Conservation (phyloP, 495 filamentous ascomycete genomes). For the Aspergillus affinis region DNA sequence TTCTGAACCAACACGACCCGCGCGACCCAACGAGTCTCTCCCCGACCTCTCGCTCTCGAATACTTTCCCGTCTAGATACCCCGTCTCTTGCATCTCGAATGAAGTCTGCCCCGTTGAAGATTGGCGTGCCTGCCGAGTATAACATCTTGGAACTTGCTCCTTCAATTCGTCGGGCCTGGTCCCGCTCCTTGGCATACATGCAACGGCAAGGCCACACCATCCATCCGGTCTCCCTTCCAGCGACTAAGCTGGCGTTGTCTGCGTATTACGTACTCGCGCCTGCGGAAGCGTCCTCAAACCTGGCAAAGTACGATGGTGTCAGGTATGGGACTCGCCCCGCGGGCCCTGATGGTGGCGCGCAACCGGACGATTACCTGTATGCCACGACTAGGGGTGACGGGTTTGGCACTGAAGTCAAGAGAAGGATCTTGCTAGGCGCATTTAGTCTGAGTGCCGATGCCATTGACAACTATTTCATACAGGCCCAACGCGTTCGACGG, state of each 20-base stretch:
- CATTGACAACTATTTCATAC: conserved; percentile 94
- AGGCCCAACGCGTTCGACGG: conserved; percentile 84
- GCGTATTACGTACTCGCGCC: conserved; percentile 96
- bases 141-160: conserved; percentile 79
- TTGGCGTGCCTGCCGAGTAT: conserved; percentile 84
- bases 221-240: conserved; percentile 75
- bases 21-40: conserved; percentile 77
- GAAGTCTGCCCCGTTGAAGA: conserved; percentile 41
- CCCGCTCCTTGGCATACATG: conserved; percentile 55
- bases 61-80: conserved; percentile 27
- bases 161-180: conserved; percentile 68
- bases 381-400: conserved; percentile 66
- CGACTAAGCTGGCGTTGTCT: conserved; percentile 79
- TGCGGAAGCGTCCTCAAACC: conserved; percentile 92
- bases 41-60: conserved; percentile 46
- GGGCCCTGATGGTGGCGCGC: conserved; percentile 27
- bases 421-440: conserved; percentile 83
- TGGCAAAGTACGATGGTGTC: conserved; percentile 96
- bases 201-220: conserved; percentile 63
- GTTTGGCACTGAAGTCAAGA: conserved; percentile 82
- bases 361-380: conserved; percentile 62
- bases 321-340: conserved; percentile 69
- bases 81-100: conserved; percentile 29
- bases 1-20: conserved; percentile 61
- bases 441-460: conserved; percentile 88